phyloP scores from a whole-genome alignment of 257 asterid species.

The Gentiana macrophylla region DNA sequence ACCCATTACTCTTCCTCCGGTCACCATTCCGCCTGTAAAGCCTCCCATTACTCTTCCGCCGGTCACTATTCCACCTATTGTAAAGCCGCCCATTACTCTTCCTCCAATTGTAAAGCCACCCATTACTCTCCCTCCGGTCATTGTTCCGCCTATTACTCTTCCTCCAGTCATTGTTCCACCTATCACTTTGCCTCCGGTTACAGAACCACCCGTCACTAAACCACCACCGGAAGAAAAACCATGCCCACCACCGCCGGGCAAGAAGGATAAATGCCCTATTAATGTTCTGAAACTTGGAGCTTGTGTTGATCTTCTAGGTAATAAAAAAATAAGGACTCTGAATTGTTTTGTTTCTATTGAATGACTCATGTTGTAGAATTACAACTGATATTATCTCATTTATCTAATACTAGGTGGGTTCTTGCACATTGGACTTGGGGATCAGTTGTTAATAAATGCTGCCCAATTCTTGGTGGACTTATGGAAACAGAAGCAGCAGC shows the following conservation, averaged over 20 bases:
- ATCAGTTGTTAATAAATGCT: slow-evolving; percentile 51
- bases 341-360: too few species aligned
- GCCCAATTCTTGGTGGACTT: slow-evolving; percentile 62
- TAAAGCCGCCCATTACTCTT: slow-evolving; percentile 2
- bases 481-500: slow-evolving; percentile 65
- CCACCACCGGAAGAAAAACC: slow-evolving; percentile 17
- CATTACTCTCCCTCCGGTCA: too few species aligned
- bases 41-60: slow-evolving; percentile 10
- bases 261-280: slow-evolving; percentile 53
- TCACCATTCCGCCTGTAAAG: too few species aligned
- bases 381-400: too few species aligned
- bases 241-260: slow-evolving; percentile 23
- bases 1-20: too few species aligned
- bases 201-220: slow-evolving; percentile 3
- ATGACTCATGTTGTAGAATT: too few species aligned
- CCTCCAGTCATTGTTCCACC: too few species aligned
- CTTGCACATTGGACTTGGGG: slow-evolving; percentile 59
- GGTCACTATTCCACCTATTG: too few species aligned
- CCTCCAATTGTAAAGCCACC: too few species aligned
- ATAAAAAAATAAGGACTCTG: too few species aligned
- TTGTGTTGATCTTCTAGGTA: slow-evolving; percentile 73
- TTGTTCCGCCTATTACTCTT: too few species aligned
- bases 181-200: slow-evolving; percentile 6
- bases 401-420: too few species aligned
- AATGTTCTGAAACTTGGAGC: slow-evolving; percentile 77